Percentiles rank a stretch among this genome's conserved stretches.
These are phyloP conservation scores for Musa acuminata DNA, from an alignment of 176 grass and related monocot species.

Conservation along the genomic window DNA sequence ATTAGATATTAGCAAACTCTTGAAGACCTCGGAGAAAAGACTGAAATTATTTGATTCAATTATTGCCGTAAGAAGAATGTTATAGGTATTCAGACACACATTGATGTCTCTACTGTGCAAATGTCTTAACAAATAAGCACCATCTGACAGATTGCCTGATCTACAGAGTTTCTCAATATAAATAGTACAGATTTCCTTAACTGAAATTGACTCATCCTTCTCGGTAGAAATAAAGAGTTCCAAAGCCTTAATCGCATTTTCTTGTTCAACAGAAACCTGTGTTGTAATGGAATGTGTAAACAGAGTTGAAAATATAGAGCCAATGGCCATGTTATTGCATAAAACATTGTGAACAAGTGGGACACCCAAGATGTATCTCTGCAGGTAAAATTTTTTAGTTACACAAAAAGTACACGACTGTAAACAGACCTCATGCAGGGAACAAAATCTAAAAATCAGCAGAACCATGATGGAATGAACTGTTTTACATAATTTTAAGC, in stretches of 20 bases:
- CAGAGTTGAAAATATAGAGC: not conserved
- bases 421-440: no score
- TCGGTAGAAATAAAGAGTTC: slow-evolving; percentile 10
- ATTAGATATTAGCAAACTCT: slow-evolving; percentile 55
- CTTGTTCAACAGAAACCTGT: not conserved
- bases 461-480: no score
- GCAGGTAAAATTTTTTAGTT: not conserved
- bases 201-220: not conserved
- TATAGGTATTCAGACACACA: slow-evolving; percentile 35
- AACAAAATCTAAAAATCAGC: no score
- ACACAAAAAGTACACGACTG: no score
- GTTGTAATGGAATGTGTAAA: slow-evolving; percentile 11
- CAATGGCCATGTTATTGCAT: not conserved
- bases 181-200: slow-evolving; percentile 13
- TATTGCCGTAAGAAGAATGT: slow-evolving; percentile 35
- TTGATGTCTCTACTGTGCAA: slow-evolving; percentile 27
- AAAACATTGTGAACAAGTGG: not conserved
- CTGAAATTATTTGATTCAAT: slow-evolving; percentile 39
- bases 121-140: slow-evolving; percentile 35
- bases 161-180: slow-evolving; percentile 48
- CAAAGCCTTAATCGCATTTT: slow-evolving; percentile 23
- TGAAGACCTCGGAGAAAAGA: slow-evolving; percentile 66
- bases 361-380: not conserved
- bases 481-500: no score
- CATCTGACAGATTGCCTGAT: slow-evolving; percentile 37